Base-by-base conservation (phyloP, 169 alveolate genomes). In the Cyclospora cayetanensis region DNA sequence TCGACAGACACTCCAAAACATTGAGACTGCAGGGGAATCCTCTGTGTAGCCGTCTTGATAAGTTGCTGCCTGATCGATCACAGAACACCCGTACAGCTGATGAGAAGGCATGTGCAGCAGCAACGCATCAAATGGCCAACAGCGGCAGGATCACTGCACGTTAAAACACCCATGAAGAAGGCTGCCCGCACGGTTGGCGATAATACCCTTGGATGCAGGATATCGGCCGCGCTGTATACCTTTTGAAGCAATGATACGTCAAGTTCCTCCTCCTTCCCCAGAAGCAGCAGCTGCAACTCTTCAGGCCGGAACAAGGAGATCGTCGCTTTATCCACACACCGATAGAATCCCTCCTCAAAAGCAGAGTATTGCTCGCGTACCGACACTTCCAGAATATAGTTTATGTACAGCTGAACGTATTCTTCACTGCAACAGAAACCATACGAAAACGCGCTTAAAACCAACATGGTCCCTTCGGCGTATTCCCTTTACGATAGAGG, bases 281-380 rank as follows among this genome's bases (percentile, higher is more conserved):
- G 95, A n/a, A 97, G 93, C 39, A 97, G 90, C 43, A 93, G 95
- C 88, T 96, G 97, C 12, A 97, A 92, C 93, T 97, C 98, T 89
- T 97, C 97, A 0, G 97, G 97, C 12, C 94, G 93, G 70, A 96
- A 95, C 46, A 91, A 39, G 1, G 91, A 79, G 7, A 80, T 42
- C 9, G 89, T 68, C 43, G 39, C 15, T 41, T 35, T 96, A 96
- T 87, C 94, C 90, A 76, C 96, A 94, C 35, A 96, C 96, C 68
- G 95, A 53, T 92, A 95, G 88, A 98, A 98, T 4, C 99, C 99
- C 43, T 85, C 90, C 87, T 96, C 90, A 82, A 97, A 97, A 25
- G 96, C 94, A 1, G 12, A 72, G 87, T 96, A 97, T 91, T 94
- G 95, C 41, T 91, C 93, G 63, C 93, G 91, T 7, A 96, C 92